phyloP scores from a whole-genome alignment of 805 yeast genomes.

The Tanozyma kutaoensis region DNA sequence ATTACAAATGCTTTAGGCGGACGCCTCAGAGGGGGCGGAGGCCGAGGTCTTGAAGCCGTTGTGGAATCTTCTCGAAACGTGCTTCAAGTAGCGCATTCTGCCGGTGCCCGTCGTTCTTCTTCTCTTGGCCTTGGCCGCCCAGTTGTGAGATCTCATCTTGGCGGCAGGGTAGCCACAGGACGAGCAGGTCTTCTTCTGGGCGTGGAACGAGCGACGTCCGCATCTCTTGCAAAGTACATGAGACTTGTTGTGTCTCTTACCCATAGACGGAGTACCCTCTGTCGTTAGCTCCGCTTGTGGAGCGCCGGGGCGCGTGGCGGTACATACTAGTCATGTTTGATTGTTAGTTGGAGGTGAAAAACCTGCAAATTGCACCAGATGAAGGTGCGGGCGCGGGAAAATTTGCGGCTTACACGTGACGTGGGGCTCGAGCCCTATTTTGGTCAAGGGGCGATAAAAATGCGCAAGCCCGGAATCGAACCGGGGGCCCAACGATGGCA shows the following conservation, averaged over 20 bases:
- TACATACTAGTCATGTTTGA: constrained; percentile 67
- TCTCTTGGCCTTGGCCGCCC: constrained; percentile 99
- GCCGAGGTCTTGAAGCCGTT: constrained; percentile 95
- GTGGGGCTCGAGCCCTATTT: constrained; percentile 7
- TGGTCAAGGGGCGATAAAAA: neutral
- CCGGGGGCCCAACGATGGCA: constrained; percentile 10
- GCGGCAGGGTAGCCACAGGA: constrained; percentile 99
- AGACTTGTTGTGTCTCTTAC: constrained; percentile 99
- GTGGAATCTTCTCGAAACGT: constrained; percentile 96
- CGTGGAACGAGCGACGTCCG: constrained; percentile 97
- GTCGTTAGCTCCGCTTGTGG: too few relatives aligned
- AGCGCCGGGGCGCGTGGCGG: too few relatives aligned
- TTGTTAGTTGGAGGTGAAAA: constrained; percentile 7
- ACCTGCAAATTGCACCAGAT: neutral
- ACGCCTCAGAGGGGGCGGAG: too few relatives aligned
- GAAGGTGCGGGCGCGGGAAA: constrained; percentile 5
- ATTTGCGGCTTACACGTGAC: constrained; percentile 4
- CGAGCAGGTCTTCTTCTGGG: constrained; percentile 98
- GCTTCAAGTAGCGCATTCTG: constrained; percentile 96
- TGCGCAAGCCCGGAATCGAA: constrained; percentile 5
- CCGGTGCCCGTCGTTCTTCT: constrained; percentile 99
- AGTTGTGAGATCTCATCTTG: constrained; percentile 96
- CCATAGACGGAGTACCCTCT: constrained; percentile 99
- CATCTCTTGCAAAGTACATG: constrained; percentile 99
- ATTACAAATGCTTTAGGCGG: too few relatives aligned